These are phyloP conservation scores for Mycosarcoma maydis DNA, from an alignment of 1,284 basidiomycete species.

Conservation along the genomic window DNA sequence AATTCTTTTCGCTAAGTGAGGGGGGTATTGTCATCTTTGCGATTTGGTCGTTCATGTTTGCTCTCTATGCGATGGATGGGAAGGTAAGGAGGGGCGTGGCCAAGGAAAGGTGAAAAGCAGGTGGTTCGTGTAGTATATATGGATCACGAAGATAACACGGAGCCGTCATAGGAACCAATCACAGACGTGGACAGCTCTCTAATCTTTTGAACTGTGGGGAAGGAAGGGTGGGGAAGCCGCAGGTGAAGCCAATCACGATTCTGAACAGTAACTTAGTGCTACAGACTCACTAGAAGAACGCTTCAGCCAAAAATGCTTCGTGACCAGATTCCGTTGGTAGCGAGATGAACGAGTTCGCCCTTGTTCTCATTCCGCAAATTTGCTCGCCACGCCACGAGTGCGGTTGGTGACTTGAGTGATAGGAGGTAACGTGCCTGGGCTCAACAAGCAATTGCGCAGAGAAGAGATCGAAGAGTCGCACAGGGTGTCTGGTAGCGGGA, in stretches of 20 bases:
- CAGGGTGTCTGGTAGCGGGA: background rate
- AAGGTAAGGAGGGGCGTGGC: background rate
- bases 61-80: background rate
- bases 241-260: too few relatives aligned
- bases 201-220: background rate
- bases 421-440: too few relatives aligned
- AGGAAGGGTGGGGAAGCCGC: background rate
- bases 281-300: too few relatives aligned
- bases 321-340: too few relatives aligned
- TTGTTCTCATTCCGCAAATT: too few relatives aligned
- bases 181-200: background rate
- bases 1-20: conserved; percentile 10
- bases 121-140: background rate
- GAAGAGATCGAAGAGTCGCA: too few relatives aligned
- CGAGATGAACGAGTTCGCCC: too few relatives aligned
- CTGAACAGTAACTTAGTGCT: too few relatives aligned
- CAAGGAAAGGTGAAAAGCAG: background rate
- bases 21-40: conserved; percentile 3
- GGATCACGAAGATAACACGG: background rate
- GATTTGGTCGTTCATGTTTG: conserved; percentile 1
- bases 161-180: background rate
- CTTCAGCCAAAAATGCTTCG: too few relatives aligned
- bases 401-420: too few relatives aligned
- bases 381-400: too few relatives aligned
- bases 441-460: too few relatives aligned